phyloP scores from a whole-genome alignment of 1,139 yeast species.

The Petasospora rhodanensis region DNA sequence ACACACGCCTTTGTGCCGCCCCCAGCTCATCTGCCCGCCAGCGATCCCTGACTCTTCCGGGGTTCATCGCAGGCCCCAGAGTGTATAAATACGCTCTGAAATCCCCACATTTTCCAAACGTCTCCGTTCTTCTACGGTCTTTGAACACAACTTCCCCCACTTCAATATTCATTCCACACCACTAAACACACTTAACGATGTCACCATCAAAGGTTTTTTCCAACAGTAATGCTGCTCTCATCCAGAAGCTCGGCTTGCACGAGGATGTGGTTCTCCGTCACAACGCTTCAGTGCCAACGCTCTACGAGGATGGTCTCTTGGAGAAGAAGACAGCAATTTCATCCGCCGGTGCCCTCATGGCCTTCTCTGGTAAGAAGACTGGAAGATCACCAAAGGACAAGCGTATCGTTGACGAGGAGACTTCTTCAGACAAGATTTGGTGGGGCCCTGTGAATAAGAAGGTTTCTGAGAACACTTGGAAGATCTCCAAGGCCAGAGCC shows the following conservation, averaged over 20 bases:
- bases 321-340: slow-evolving; percentile 92
- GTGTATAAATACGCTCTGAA: slow-evolving; percentile 2
- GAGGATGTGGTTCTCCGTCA: slow-evolving; percentile 46
- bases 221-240: slow-evolving; percentile 22
- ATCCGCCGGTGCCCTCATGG: slow-evolving; percentile 92
- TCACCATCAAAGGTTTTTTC: slow-evolving; percentile 24
- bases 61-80: neutral
- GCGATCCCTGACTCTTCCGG: no score
- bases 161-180: no score
- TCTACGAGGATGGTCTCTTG: slow-evolving; percentile 88
- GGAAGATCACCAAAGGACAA: slow-evolving; percentile 99
- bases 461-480: slow-evolving; percentile 93
- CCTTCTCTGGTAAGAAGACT: slow-evolving; percentile 92
- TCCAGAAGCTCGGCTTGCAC: slow-evolving; percentile 30
- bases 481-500: slow-evolving; percentile 94
- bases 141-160: no score
- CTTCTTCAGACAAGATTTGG: slow-evolving; percentile 85
- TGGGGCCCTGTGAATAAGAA: slow-evolving; percentile 99
- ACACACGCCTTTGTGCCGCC: no score
- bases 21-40: no score
- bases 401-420: slow-evolving; percentile 92
- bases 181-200: slow-evolving; percentile 17
- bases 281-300: slow-evolving; percentile 89
- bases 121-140: no score
- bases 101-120: slow-evolving; percentile 1